Conservation (phyloP, 2,329 filamentous ascomycete species). For the Aspergillus ochraceoroseus region DNA sequence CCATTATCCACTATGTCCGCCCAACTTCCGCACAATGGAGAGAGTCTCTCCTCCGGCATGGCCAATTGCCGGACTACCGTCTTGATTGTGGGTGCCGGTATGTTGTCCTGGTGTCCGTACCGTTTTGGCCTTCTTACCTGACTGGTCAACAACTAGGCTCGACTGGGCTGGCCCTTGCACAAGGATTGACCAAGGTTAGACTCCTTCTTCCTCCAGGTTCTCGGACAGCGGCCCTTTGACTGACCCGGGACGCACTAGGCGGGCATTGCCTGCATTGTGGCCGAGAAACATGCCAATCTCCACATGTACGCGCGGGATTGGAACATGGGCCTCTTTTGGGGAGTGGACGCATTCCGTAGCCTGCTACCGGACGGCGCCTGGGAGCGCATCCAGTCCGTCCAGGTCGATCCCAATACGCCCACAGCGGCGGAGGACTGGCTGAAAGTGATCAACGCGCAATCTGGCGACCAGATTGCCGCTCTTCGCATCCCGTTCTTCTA, state of each 20-base stretch:
- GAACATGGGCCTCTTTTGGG: conserved; percentile 35
- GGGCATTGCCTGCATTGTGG: conserved; percentile 24
- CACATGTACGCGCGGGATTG: conserved; percentile 26
- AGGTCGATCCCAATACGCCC: conserved; percentile 28
- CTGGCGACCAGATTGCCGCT: conserved; percentile 25
- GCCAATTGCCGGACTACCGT: too few species aligned
- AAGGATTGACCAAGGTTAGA: conserved; percentile 39
- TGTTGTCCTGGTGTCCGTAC: too few species aligned
- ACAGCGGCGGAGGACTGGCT: conserved; percentile 21
- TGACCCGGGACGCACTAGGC: conserved; percentile 12
- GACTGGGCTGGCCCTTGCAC: conserved; percentile 42
- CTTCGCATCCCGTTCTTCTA: conserved; percentile 27
- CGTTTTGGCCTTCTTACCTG: too few species aligned
- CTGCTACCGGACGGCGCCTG: conserved; percentile 25
- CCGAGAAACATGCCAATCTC: conserved; percentile 25
- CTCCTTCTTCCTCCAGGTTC: not conserved
- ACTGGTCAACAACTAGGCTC: conserved; percentile 35
- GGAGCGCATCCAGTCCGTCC: conserved; percentile 23
- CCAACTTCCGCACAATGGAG: too few species aligned
- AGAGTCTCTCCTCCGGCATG: too few species aligned
- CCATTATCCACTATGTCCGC: too few species aligned
- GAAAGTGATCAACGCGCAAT: conserved; percentile 26
- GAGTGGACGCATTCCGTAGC: conserved; percentile 19
- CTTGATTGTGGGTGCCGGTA: too few species aligned
- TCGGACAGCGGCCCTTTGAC: not conserved